Percentiles rank a stretch among this genome's conserved stretches.
phyloP scores from a whole-genome alignment of 768 basidiomycete genomes.

The Calocybe cyanea region DNA sequence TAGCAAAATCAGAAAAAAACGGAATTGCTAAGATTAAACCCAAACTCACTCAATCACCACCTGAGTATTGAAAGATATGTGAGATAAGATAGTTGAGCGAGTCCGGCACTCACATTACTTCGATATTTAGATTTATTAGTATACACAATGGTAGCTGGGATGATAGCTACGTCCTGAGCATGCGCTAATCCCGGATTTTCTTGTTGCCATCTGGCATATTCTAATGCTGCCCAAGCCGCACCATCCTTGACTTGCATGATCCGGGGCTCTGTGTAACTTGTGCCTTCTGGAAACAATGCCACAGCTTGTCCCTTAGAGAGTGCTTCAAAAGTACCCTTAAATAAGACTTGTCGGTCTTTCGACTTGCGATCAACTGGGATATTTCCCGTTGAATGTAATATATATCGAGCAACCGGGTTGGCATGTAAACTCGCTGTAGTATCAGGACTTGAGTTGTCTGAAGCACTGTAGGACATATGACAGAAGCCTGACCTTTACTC shows the following conservation, averaged over 20 bases:
- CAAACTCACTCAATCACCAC: constrained; percentile 67
- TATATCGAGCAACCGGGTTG: constrained; percentile 67
- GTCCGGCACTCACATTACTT: constrained; percentile 60
- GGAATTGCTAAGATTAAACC: constrained; percentile 6
- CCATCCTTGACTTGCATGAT: constrained; percentile 95
- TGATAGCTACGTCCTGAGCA: constrained; percentile 52
- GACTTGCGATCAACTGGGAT: constrained; percentile 95
- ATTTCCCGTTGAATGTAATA: constrained; percentile 89
- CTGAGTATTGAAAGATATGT: constrained; percentile 27
- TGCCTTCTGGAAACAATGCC: constrained; percentile 92
- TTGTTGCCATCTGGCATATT: constrained; percentile 79
- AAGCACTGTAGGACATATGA: background rate
- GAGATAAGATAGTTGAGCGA: constrained; percentile 14
- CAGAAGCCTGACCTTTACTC: constrained; percentile 73
- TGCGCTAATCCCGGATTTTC: constrained; percentile 46
- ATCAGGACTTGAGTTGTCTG: constrained; percentile 5
- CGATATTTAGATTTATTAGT: constrained; percentile 96
- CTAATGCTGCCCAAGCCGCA: constrained; percentile 91
- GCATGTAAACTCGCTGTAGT: constrained; percentile 81
- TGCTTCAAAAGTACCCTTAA: constrained; percentile 86
- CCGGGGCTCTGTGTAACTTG: constrained; percentile 88
- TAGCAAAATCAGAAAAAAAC: constrained; percentile 27
- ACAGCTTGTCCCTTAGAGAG: constrained; percentile 78
- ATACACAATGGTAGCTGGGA: constrained; percentile 90
- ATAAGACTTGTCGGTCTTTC: constrained; percentile 85